Percentiles rank a stretch among this genome's conserved stretches.
phyloP scores from a whole-genome alignment of 495 filamentous ascomycete genomes.

The Bathelium albidoporum region DNA sequence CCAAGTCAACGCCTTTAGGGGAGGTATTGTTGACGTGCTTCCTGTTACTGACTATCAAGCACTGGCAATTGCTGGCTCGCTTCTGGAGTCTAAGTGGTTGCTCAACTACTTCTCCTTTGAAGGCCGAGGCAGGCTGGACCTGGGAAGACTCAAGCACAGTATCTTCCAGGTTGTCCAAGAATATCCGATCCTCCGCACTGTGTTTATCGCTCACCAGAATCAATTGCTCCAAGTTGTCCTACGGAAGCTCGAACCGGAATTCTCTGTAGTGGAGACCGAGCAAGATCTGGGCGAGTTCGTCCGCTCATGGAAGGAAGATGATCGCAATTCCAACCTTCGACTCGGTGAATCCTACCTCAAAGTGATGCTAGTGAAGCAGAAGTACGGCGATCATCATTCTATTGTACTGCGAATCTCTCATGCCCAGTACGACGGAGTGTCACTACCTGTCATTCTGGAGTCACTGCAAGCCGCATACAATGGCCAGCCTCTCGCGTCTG shows the following conservation, averaged over 20 bases:
- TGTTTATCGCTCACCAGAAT: conserved; percentile 17
- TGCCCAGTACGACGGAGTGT: conserved; percentile 23
- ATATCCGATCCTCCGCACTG: conserved; percentile 20
- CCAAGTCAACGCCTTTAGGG: conserved; percentile 10
- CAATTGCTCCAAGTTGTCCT: conserved; percentile 21
- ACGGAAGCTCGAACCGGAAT: conserved; percentile 15
- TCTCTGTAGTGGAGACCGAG: conserved; percentile 16
- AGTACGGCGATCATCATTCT: conserved; percentile 15
- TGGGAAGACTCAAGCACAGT: conserved; percentile 16
- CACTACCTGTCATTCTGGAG: conserved; percentile 14
- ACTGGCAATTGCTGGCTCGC: conserved; percentile 17
- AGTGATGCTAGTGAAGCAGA: conserved; percentile 18
- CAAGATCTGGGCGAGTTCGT: conserved; percentile 16
- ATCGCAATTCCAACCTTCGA: conserved; percentile 8
- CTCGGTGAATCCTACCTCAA: conserved; percentile 19
- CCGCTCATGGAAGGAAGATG: conserved; percentile 11
- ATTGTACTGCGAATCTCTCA: conserved; percentile 20
- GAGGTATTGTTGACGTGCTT: conserved; percentile 18
- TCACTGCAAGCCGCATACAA: conserved; percentile 18
- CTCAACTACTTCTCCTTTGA: conserved; percentile 22
- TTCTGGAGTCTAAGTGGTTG: conserved; percentile 21
- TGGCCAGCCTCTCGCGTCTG: conserved; percentile 16
- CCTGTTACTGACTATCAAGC: conserved; percentile 21
- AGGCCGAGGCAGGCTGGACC: conserved; percentile 16
- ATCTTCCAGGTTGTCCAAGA: conserved; percentile 17